Evolutionary conservation across 192 early-diverging fungal species (phyloP).

Genomic region (Linderina pennispora): DNA sequence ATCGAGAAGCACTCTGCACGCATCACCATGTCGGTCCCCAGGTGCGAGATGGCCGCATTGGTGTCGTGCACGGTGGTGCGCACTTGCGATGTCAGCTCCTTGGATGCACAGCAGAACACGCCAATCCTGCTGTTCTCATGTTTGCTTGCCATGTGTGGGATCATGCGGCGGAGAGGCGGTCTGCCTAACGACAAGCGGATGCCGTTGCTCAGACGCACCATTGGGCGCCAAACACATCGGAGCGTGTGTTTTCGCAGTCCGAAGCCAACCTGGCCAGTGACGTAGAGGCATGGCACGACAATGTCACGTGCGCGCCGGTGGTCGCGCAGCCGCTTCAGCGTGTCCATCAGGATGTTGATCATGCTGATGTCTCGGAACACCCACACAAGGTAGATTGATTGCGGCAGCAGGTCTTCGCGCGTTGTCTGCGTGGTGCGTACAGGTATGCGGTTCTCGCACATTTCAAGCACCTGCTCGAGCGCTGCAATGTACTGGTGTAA

Average conservation of each 20-base stretch:
- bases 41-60: slow-evolving; percentile 38
- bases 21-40: slow-evolving; percentile 42
- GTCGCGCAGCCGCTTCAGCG: slow-evolving; percentile 27
- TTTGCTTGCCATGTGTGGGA: slow-evolving; percentile 36
- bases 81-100: slow-evolving; percentile 27
- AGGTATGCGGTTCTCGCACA: slow-evolving; percentile 29
- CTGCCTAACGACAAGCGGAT: slow-evolving; percentile 38
- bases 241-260: no score
- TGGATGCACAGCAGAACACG: slow-evolving; percentile 42
- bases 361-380: slow-evolving; percentile 39
- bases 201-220: slow-evolving; percentile 38
- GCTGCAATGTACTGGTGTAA: slow-evolving; percentile 62
- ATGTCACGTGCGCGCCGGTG: slow-evolving; percentile 26
- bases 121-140: slow-evolving; percentile 33
- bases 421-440: slow-evolving; percentile 32
- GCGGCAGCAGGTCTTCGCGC: slow-evolving; percentile 35
- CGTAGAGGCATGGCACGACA: slow-evolving; percentile 39
- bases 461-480: slow-evolving; percentile 33
- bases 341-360: slow-evolving; percentile 19
- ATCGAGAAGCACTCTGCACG: slow-evolving; percentile 41
- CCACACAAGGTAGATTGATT: slow-evolving; percentile 37
- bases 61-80: slow-evolving; percentile 37
- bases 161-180: slow-evolving; percentile 35
- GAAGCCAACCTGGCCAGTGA: slow-evolving; percentile 36
- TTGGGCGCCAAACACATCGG: no score